These are phyloP conservation scores for Xerocomus potaroensis DNA, from an alignment of 768 basidiomycete genomes.

Conservation along the genomic window DNA sequence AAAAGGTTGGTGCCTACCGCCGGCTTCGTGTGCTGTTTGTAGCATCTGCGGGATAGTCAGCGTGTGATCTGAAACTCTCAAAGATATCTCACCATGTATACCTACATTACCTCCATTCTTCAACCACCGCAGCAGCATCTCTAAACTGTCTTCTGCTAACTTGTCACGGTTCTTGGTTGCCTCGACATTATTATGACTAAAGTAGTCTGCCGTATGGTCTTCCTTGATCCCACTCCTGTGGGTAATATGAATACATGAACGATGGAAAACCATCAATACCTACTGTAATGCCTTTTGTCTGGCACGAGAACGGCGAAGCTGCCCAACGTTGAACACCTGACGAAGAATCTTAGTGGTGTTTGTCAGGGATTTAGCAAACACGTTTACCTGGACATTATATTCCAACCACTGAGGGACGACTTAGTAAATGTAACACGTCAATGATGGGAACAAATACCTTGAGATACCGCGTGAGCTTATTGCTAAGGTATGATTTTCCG, in stretches of 20 bases:
- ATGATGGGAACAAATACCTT: constrained; percentile 49
- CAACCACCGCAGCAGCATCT: constrained; percentile 93
- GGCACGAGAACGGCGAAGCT: constrained; percentile 84
- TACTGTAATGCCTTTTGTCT: constrained; percentile 73
- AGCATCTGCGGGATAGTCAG: constrained; percentile 60
- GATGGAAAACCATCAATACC: constrained; percentile 8
- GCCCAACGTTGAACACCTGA: constrained; percentile 97
- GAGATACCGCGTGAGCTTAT: constrained; percentile 95
- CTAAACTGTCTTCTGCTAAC: constrained; percentile 87
- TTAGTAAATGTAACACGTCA: constrained; percentile 5
- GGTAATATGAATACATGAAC: constrained; percentile 4
- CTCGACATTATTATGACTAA: constrained; percentile 79
- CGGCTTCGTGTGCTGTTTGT: constrained; percentile 85
- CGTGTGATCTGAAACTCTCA: neutral
- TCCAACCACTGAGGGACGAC: constrained; percentile 81
- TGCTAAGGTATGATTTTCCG: constrained; percentile 97
- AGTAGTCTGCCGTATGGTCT: constrained; percentile 88
- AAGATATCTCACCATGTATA: constrained; percentile 71
- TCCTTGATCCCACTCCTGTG: constrained; percentile 76
- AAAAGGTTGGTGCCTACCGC: constrained; percentile 43
- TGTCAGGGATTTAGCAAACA: neutral
- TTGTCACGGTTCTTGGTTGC: constrained; percentile 74
- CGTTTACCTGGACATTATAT: constrained; percentile 85
- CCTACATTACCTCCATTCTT: constrained; percentile 95
- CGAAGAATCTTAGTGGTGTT: constrained; percentile 1